phyloP scores from a whole-genome alignment of 306 rosid genomes.

The Cucurbita pepo region DNA sequence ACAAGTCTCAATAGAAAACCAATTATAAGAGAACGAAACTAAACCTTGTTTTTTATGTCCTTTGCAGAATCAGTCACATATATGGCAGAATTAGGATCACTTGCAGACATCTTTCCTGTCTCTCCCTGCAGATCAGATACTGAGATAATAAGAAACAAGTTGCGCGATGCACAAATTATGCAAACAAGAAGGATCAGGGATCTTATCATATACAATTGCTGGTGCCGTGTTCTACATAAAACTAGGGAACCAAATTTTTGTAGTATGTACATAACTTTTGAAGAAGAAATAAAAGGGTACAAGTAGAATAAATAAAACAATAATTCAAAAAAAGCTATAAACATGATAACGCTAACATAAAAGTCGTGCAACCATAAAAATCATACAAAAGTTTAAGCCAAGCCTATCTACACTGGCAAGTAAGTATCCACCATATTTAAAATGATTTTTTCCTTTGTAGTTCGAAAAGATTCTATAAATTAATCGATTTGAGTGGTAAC shows the following conservation, averaged over 20 bases:
- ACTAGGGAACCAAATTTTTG: not conserved
- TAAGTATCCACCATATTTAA: not conserved
- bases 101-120: constrained; percentile 90
- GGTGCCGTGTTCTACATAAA: not conserved
- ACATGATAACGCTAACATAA: not conserved
- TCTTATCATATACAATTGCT: too few relatives aligned
- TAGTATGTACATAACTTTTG: not conserved
- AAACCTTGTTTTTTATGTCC: constrained; percentile 77
- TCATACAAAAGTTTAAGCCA: not conserved
- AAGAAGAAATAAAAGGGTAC: not conserved
- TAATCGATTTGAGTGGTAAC: not conserved
- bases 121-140: constrained; percentile 53
- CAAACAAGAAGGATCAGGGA: too few relatives aligned
- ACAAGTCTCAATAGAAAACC: not conserved
- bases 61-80: constrained; percentile 85
- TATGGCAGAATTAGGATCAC: constrained; percentile 96
- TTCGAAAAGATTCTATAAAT: not conserved
- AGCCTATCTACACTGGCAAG: not conserved
- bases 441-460: not conserved
- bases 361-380: not conserved
- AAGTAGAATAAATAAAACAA: not conserved
- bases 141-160: not conserved
- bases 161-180: not conserved
- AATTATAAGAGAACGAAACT: not conserved
- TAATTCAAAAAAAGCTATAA: too few relatives aligned